Evolutionary conservation across 2,329 filamentous ascomycete genomes (phyloP), one percentile per base, ranked within the genome.

Genomic region (Whalleya microplaca): DNA sequence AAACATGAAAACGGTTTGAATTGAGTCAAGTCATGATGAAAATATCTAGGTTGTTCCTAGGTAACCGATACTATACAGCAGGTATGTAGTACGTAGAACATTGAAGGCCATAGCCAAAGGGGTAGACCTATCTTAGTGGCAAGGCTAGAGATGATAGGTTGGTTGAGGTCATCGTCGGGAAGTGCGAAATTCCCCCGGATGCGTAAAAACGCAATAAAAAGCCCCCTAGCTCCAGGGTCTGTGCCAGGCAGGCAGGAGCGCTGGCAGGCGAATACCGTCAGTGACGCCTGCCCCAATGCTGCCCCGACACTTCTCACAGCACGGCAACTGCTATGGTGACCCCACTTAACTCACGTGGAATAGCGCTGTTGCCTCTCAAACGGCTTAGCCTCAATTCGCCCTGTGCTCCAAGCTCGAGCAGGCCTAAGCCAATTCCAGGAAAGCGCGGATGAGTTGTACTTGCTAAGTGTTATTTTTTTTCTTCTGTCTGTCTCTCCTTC

Each of bases 401-500:
- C 47, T 50, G 27, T 40, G 23, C 23, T 27, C 9, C 4, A 27
- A 27, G 23, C 51, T 45, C 41, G 19, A 46, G 40, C 37, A 40
- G 32, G 10, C 29, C 45, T 52, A 56, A 59, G 41, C 50, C 51
- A 61, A 59, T 61, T 61, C 56, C 56, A 59, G 53, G 21, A 46
- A 32, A 43, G 44, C 32, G 43, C 37, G 44, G 59, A 51, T 59
- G 58, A 44, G 59, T 49, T 45, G 45, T 55, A 45, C 57, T 59
- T 46, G n/a, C n/a, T n/a, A n/a, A n/a, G n/a, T n/a, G n/a, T 62
- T 56, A 56, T 65, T 58, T 61, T 60, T 66, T 64, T 63, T 63
- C 55, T 45, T 47, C 37, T 19, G 19, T 32, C 14, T 21, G 53
- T 45, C 45, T 23, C 40, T 41, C 51, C 44, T 48, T 59, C 54